Conservation (phyloP, 2,329 filamentous ascomycete genomes). For the Phyllosticta citriasiana region DNA sequence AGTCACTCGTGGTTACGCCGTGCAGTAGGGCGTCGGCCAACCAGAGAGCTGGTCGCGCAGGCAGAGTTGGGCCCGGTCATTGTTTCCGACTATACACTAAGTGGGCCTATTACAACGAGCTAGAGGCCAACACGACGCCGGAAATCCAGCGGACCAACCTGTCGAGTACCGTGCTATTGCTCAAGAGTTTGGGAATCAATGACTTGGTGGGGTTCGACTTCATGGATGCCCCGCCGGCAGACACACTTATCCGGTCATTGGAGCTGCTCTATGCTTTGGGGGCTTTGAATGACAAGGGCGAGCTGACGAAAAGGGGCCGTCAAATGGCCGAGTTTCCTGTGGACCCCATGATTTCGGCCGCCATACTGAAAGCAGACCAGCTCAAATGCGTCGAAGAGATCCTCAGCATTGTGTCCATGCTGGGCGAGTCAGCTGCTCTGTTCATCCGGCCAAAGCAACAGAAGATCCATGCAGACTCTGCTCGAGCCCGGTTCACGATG, state of each 20-base stretch:
- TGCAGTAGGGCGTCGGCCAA: slow-evolving; percentile 88
- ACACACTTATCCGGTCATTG: slow-evolving; percentile 78
- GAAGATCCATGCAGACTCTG: slow-evolving; percentile 89
- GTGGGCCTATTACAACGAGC: slow-evolving; percentile 87
- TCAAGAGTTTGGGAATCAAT: slow-evolving; percentile 87
- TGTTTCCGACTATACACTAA: slow-evolving; percentile 92
- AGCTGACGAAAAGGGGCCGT: slow-evolving; percentile 80
- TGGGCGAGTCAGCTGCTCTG: slow-evolving; percentile 75
- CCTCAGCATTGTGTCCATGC: slow-evolving; percentile 86
- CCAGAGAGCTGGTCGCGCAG: slow-evolving; percentile 84
- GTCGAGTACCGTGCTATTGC: slow-evolving; percentile 68
- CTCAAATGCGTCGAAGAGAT: slow-evolving; percentile 92
- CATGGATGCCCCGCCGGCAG: slow-evolving; percentile 84
- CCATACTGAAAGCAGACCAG: slow-evolving; percentile 78
- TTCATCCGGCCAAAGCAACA: slow-evolving; percentile 97
- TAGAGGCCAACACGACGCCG: slow-evolving; percentile 83
- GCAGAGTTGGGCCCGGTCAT: slow-evolving; percentile 83
- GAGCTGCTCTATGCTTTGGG: slow-evolving; percentile 89
- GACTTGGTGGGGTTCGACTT: slow-evolving; percentile 92
- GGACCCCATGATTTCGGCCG: slow-evolving; percentile 83
- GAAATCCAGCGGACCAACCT: slow-evolving; percentile 90
- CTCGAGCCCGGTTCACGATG: slow-evolving; percentile 76
- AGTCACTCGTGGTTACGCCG: slow-evolving; percentile 79
- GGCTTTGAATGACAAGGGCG: slow-evolving; percentile 77
- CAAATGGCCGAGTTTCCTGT: slow-evolving; percentile 95